A percentile compares a stretch with the other conserved stretches of the same genome.
These are phyloP conservation scores for Leccinum barrowsii DNA, from an alignment of 768 basidiomycete species.

Conservation along the genomic window DNA sequence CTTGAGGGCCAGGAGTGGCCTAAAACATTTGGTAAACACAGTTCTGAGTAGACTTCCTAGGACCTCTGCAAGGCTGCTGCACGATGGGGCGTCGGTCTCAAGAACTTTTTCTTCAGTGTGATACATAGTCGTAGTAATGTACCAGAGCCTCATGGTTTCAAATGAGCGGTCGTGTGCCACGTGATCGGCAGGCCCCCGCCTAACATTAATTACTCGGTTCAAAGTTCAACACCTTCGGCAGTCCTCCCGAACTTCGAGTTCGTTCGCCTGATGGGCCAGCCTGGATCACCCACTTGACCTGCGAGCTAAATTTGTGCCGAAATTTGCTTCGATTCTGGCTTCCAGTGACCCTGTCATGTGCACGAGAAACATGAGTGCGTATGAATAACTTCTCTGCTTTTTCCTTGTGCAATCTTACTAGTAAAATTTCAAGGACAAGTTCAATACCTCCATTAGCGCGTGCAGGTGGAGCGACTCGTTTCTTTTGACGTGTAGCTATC, in stretches of 20 bases:
- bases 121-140: too few relatives aligned
- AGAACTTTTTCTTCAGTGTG: not conserved
- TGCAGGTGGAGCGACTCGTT: not conserved
- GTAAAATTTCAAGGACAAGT: slow-evolving; percentile 1
- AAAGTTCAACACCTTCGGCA: slow-evolving; percentile 14
- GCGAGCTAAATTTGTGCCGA: not conserved
- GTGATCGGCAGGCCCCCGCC: not conserved
- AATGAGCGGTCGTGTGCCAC: not conserved
- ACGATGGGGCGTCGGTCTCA: not conserved
- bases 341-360: slow-evolving; percentile 3
- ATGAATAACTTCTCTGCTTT: not conserved
- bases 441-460: not conserved
- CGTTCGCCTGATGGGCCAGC: not conserved
- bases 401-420: not conserved
- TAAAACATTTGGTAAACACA: not conserved
- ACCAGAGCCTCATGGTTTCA: not conserved
- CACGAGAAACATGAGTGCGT: not conserved
- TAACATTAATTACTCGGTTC: slow-evolving; percentile 5
- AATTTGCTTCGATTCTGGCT: not conserved
- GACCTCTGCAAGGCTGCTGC: not conserved
- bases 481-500: not conserved
- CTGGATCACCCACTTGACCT: not conserved
- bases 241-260: not conserved
- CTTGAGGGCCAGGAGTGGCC: not conserved
- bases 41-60: not conserved